Evolutionary conservation across 192 early-diverging fungal species (phyloP).

Genomic region (Chytriomyces confervae): DNA sequence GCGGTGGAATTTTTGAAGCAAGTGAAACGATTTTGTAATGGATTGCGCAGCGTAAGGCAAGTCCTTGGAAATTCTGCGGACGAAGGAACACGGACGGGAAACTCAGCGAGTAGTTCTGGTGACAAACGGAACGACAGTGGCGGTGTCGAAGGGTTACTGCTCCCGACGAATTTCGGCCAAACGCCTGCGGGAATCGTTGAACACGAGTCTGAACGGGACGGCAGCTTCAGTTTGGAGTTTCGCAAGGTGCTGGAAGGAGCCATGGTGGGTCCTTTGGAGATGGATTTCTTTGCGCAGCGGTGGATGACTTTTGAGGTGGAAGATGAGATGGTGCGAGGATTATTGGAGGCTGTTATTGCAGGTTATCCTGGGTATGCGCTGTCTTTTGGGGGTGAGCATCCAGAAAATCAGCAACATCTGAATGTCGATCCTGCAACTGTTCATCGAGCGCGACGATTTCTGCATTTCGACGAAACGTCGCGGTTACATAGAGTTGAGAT

Average conservation of each 20-base stretch:
- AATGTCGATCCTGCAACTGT: neutral
- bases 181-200: neutral
- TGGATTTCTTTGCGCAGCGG: neutral
- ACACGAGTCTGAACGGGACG: neutral
- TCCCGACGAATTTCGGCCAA: neutral
- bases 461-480: neutral
- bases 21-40: neutral
- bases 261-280: neutral
- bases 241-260: neutral
- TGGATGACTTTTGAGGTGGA: constrained; percentile 15
- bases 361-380: constrained; percentile 21
- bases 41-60: neutral
- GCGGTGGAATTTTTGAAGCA: constrained; percentile 12
- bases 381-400: neutral
- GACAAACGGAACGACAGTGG: neutral
- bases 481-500: constrained; percentile 4
- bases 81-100: neutral
- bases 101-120: too few relatives aligned
- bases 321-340: neutral
- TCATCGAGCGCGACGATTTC: neutral
- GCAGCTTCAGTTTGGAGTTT: neutral
- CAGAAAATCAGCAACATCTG: neutral
- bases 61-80: neutral
- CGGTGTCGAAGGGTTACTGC: neutral
- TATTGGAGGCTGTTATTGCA: constrained; percentile 5